Evolutionary conservation across 805 yeast genomes (phyloP).

Genomic region (Candida quercuum): DNA sequence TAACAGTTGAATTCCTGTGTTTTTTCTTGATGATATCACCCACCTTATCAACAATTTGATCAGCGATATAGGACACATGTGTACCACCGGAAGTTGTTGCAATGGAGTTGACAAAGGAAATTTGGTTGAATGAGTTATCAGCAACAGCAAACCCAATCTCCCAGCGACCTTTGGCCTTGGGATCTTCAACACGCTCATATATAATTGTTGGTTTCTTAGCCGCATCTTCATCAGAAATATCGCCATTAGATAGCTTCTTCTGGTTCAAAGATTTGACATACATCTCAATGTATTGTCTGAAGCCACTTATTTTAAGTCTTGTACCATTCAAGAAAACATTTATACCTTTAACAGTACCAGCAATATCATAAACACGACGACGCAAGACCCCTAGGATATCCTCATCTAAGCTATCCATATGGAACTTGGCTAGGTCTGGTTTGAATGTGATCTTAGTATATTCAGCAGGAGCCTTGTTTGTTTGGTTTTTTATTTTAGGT

Average conservation of each 20-base stretch:
- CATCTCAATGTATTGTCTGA: conserved; percentile 85
- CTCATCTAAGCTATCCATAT: conserved; percentile 78
- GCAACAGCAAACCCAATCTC: conserved; percentile 93
- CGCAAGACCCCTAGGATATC: conserved; percentile 80
- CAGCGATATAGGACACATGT: conserved; percentile 82
- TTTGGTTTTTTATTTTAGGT: conserved; percentile 56
- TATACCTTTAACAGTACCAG: conserved; percentile 87
- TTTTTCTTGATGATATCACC: conserved; percentile 69
- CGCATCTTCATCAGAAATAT: conserved; percentile 27
- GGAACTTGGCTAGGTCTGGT: conserved; percentile 82
- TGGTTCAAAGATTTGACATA: conserved; percentile 71
- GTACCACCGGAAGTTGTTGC: conserved; percentile 98
- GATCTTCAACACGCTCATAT: conserved; percentile 70
- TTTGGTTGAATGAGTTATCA: conserved; percentile 86
- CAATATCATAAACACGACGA: conserved; percentile 92
- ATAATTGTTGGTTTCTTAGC: conserved; percentile 57
- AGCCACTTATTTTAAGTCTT: conserved; percentile 60
- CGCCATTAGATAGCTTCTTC: conserved; percentile 26
- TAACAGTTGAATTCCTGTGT: conserved; percentile 60
- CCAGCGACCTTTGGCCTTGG: conserved; percentile 55
- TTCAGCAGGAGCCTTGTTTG: conserved; percentile 47
- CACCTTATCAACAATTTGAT: conserved; percentile 75
- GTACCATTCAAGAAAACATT: conserved; percentile 74
- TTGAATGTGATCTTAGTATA: conserved; percentile 83
- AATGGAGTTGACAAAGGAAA: conserved; percentile 94